phyloP scores from a whole-genome alignment of 2,329 filamentous ascomycete genomes.

The Xylaria sp. region DNA sequence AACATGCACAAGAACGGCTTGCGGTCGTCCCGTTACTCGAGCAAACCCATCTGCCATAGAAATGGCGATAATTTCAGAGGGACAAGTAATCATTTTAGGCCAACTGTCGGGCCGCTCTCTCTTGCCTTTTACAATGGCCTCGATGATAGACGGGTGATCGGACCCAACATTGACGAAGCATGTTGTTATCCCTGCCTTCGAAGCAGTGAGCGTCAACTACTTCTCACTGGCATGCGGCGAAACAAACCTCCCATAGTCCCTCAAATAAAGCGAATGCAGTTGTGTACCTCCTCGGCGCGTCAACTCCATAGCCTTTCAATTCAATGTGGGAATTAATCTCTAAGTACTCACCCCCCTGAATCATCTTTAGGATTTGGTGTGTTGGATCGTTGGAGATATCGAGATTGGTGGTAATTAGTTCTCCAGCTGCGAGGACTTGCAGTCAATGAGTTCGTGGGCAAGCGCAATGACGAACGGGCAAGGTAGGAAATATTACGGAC shows the following conservation, averaged over 20 bases:
- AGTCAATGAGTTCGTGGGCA: not conserved
- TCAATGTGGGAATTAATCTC: slow-evolving; percentile 56
- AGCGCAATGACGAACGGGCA: not conserved
- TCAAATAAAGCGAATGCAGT: slow-evolving; percentile 79
- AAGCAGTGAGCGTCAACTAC: slow-evolving; percentile 1
- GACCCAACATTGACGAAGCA: slow-evolving; percentile 70
- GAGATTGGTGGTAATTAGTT: not conserved
- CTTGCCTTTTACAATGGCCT: slow-evolving; percentile 54
- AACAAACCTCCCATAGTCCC: slow-evolving; percentile 71
- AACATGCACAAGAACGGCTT: slow-evolving; percentile 78
- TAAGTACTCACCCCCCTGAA: slow-evolving; percentile 58
- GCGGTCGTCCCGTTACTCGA: slow-evolving; percentile 71
- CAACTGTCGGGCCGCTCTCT: slow-evolving; percentile 71
- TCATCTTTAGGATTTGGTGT: not conserved
- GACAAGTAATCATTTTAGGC: slow-evolving; percentile 74
- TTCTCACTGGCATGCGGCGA: not conserved
- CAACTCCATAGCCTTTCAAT: slow-evolving; percentile 45
- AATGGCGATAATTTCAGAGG: slow-evolving; percentile 73
- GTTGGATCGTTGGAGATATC: not conserved
- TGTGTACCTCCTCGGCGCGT: slow-evolving; percentile 58
- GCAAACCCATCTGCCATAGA: slow-evolving; percentile 83
- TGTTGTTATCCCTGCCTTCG: slow-evolving; percentile 59
- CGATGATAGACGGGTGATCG: slow-evolving; percentile 19
- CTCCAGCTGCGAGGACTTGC: not conserved
- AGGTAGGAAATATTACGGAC: not conserved